These are phyloP conservation scores for Candida ipomoeae DNA, from an alignment of 805 yeast genomes.

Conservation along the genomic window DNA sequence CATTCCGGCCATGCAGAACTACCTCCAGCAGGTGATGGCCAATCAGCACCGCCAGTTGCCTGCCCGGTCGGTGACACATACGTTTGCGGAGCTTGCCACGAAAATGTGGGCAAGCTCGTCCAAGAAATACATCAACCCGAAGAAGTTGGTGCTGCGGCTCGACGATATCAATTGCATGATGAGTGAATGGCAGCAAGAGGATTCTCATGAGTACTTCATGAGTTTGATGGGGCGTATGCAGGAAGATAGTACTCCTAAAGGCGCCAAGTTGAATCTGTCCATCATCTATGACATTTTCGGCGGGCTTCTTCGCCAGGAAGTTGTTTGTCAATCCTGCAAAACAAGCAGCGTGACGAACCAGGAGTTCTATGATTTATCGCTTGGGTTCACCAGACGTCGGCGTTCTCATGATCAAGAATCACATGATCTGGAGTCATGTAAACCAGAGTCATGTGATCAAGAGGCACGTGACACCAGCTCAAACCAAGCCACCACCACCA, in stretches of 20 bases:
- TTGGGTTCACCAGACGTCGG: conserved; percentile 58
- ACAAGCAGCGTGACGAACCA: conserved; percentile 82
- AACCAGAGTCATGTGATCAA: too few relatives aligned
- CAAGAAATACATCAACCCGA: conserved; percentile 63
- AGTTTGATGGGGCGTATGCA: conserved; percentile 81
- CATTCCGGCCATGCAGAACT: conserved; percentile 86
- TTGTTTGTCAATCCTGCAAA: conserved; percentile 79
- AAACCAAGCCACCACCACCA: too few relatives aligned
- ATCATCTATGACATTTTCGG: conserved; percentile 92
- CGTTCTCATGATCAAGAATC: not conserved
- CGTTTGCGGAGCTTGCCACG: conserved; percentile 62
- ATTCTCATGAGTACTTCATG: conserved; percentile 96
- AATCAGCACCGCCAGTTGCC: conserved; percentile 45
- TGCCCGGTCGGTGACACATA: conserved; percentile 58
- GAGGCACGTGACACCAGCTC: too few relatives aligned
- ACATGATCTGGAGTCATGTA: too few relatives aligned
- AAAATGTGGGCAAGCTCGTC: conserved; percentile 53
- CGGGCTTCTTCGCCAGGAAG: conserved; percentile 79
- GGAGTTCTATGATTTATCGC: conserved; percentile 87
- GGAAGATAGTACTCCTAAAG: conserved; percentile 89
- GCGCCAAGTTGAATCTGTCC: conserved; percentile 75
- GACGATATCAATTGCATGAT: conserved; percentile 92
- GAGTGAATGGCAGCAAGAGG: conserved; percentile 98
- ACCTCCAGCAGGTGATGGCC: conserved; percentile 59
- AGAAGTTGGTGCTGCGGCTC: conserved; percentile 61